Base-by-base conservation (phyloP, 352 stramenopile species). In the Albugo laibachii region DNA sequence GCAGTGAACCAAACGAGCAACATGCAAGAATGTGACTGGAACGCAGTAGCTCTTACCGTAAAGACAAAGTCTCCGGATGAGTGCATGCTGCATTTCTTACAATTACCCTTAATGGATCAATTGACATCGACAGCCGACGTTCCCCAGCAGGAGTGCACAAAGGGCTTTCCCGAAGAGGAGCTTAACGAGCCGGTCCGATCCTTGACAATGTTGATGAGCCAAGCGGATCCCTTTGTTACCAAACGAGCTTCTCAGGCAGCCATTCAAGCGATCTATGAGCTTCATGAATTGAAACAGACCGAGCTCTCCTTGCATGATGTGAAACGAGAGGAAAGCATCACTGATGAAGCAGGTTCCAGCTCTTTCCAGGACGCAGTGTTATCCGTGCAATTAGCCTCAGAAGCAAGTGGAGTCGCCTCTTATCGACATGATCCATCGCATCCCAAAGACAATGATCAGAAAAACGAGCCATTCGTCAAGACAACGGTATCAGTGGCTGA, bases 1-100 rank as follows among this genome's bases (percentile, higher is more conserved):
- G 72, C 67, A 0, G 62, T 89, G 21, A 69, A 65, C 44, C 53
- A 53, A 15, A 60, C 58, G 12, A 54, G 54, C 34, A 48, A 58
- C 15, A 51, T 65, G 14, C 57, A 71, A 5, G 66, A 52, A 35
- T 80, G 70, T 48, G 73, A 89, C 53, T 89, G 76, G 76, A 83
- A 84, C 48, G 61, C 66, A 37, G 66, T 89, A 24, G 71, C 72
- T 1, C 60, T 57, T n/a, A 77, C 75, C 38, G 63, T 89, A 8
- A 58, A 61, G 37, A 69, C 58, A 31, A 86, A 84, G 56, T 75
- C 65, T 13, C 65, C 73, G 2, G 64, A 84, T n/a, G 69, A 84
- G 42, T 89, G 73, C 44, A 54, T 89, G 49, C 47, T 83, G 42
- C 73, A 80, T 34, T 89, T 89, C 56, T 60, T 89, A 11, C 63